phyloP scores from a whole-genome alignment of 169 alveolate species.

The Blepharisma undulans region DNA sequence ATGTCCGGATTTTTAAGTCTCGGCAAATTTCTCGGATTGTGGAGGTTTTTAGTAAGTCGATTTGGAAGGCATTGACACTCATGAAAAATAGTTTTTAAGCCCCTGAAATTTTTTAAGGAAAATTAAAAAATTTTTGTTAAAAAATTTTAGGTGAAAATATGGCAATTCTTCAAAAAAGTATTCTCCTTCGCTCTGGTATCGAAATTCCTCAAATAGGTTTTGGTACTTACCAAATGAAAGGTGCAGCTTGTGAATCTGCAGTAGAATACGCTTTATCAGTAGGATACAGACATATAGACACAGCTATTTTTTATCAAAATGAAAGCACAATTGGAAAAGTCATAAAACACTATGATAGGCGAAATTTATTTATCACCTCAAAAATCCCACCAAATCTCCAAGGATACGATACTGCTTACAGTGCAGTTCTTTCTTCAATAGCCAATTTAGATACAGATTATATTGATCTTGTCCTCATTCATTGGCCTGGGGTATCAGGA shows the following conservation, averaged over 20 bases:
- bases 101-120: background rate
- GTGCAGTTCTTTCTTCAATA: conserved; percentile 58
- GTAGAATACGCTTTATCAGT: conserved; percentile 50
- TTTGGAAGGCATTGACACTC: background rate
- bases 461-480: conserved; percentile 69
- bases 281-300: conserved; percentile 79
- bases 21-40: background rate
- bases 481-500: conserved; percentile 68
- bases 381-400: conserved; percentile 56
- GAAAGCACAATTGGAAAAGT: conserved; percentile 77
- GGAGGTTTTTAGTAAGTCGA: background rate
- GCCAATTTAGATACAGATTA: conserved; percentile 60
- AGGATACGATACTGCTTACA: conserved; percentile 61
- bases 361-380: conserved; percentile 68
- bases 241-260: conserved; percentile 43
- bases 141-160: no score
- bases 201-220: conserved; percentile 67
- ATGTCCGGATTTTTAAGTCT: background rate
- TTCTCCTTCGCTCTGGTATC: background rate
- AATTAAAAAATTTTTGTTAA: background rate
- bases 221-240: conserved; percentile 63
- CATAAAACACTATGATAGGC: conserved; percentile 58
- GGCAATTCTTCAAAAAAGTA: background rate
- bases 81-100: background rate
- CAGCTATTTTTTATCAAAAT: conserved; percentile 70